Evolutionary conservation across 345 rosid genomes (phyloP).

Genomic region (Ricinus communis): DNA sequence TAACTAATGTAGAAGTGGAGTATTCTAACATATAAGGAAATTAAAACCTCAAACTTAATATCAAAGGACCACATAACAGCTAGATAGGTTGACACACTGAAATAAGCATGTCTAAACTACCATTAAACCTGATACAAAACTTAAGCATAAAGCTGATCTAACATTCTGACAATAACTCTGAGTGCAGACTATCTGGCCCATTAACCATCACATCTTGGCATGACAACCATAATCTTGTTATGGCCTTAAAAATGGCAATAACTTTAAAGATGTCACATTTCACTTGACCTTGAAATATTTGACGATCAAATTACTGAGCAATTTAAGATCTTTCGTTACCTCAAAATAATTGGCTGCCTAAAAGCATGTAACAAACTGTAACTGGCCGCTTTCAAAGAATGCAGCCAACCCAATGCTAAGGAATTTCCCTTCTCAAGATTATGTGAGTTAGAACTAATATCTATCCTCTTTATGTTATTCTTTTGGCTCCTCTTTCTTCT

Average conservation of each 20-base stretch:
- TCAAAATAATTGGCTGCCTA: slow-evolving; percentile 73
- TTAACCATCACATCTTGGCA: neutral
- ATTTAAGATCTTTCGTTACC: slow-evolving; percentile 41
- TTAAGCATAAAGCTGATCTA: neutral
- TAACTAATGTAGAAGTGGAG: neutral
- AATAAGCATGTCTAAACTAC: neutral
- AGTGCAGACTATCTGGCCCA: neutral
- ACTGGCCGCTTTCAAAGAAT: slow-evolving; percentile 67
- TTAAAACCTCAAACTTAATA: neutral
- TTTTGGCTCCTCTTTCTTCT: slow-evolving; percentile 78
- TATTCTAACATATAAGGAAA: slow-evolving; percentile 3
- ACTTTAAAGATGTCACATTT: neutral
- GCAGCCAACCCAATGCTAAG: slow-evolving; percentile 46
- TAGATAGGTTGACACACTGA: slow-evolving; percentile 2
- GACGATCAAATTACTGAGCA: neutral
- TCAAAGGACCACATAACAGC: no score
- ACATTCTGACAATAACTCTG: neutral
- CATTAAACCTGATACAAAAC: neutral
- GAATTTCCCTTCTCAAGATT: slow-evolving; percentile 35
- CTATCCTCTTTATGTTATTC: slow-evolving; percentile 38
- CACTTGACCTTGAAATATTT: neutral
- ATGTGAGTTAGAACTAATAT: slow-evolving; percentile 29
- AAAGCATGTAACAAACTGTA: slow-evolving; percentile 61
- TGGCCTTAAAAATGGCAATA: neutral
- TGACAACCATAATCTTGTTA: neutral